phyloP scores from a whole-genome alignment of 2,329 filamentous ascomycete species.

The Microcyclosporella mali region DNA sequence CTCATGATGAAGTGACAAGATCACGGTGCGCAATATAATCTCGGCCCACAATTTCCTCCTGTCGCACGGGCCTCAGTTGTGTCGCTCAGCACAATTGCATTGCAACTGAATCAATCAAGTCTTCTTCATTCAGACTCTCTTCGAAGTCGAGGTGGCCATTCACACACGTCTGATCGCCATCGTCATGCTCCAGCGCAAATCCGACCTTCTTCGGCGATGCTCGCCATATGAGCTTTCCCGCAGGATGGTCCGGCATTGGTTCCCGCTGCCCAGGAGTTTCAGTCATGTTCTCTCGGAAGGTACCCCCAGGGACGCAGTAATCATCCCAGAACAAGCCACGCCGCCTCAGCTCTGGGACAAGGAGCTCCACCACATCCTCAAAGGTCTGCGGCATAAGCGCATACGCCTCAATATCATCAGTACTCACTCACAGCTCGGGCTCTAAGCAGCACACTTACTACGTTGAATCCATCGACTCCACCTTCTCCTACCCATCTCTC shows the following conservation, averaged over 20 bases:
- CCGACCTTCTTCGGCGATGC: constrained; percentile 9
- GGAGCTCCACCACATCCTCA: constrained; percentile 59
- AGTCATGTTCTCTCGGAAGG: constrained; percentile 57
- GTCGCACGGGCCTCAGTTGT: no score
- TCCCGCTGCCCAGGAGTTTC: constrained; percentile 45
- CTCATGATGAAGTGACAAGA: no score
- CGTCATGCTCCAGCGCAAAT: constrained; percentile 2
- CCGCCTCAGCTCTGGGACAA: constrained; percentile 57
- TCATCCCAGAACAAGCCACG: constrained; percentile 54
- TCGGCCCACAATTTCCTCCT: no score
- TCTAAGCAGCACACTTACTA: constrained; percentile 44
- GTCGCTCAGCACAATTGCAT: constrained; percentile 8
- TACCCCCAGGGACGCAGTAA: constrained; percentile 51
- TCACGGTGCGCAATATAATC: no score
- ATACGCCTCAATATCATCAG: constrained; percentile 43
- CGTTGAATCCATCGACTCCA: constrained; percentile 69
- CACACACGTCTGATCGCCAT: background rate
- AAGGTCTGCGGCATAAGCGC: constrained; percentile 62
- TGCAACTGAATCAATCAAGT: constrained; percentile 10
- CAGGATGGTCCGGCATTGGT: constrained; percentile 49
- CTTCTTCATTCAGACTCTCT: constrained; percentile 2
- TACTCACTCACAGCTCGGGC: background rate
- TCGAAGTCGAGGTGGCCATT: constrained; percentile 6
- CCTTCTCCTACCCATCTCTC: constrained; percentile 63
- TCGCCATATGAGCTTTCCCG: constrained; percentile 41